Conservation (phyloP, 768 basidiomycete genomes). For the Pholiota molesta region DNA sequence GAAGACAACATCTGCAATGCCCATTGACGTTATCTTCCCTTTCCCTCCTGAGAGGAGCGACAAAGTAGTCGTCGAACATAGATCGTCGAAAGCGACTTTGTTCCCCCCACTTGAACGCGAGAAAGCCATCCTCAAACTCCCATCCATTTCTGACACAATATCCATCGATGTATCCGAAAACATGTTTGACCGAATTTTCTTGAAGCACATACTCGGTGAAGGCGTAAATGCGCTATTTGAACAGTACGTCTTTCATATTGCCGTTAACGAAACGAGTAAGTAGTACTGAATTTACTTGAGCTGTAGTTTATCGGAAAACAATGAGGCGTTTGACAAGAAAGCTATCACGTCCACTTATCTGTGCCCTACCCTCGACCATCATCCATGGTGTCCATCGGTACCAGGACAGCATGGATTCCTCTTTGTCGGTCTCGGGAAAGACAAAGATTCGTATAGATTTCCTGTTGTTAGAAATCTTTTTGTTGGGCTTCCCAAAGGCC, state of each 20-base stretch:
- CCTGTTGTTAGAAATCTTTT: constrained; percentile 48
- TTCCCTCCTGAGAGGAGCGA: constrained; percentile 5
- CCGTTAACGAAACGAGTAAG: neutral
- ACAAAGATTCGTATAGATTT: constrained; percentile 42
- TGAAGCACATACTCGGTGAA: constrained; percentile 42
- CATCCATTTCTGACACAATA: neutral
- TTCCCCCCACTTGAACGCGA: constrained; percentile 17
- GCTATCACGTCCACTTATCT: constrained; percentile 44
- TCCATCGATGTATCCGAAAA: constrained; percentile 24
- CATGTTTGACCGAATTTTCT: constrained; percentile 41
- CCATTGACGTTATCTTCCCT: neutral
- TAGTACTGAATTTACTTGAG: neutral
- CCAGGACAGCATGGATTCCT: constrained; percentile 58
- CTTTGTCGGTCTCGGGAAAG: constrained; percentile 55
- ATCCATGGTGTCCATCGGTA: constrained; percentile 53
- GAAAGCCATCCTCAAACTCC: neutral
- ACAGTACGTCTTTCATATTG: constrained; percentile 27
- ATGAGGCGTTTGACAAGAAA: constrained; percentile 23
- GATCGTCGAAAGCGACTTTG: neutral
- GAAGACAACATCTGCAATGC: neutral
- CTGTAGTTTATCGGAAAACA: constrained; percentile 19
- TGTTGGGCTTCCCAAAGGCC: constrained; percentile 38
- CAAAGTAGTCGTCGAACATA: constrained; percentile 10
- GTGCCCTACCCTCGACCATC: constrained; percentile 53
- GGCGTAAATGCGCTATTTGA: constrained; percentile 39